These are phyloP conservation scores for Acer saccharum DNA, from an alignment of 345 rosid genomes.

Conservation along the genomic window DNA sequence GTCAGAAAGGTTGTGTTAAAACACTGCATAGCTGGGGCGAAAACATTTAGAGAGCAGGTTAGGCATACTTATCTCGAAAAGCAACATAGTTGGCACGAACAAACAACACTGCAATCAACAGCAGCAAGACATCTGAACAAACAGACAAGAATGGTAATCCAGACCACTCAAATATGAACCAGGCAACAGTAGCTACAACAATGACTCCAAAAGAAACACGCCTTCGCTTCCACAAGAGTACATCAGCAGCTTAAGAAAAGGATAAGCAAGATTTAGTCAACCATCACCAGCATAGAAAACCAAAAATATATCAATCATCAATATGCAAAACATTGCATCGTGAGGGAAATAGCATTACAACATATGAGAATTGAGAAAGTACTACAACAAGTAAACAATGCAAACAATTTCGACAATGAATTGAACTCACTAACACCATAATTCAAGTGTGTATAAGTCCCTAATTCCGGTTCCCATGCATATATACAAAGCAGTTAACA, in stretches of 20 bases:
- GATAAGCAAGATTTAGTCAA: not conserved
- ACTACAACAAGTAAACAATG: not conserved
- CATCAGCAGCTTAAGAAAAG: constrained; percentile 62
- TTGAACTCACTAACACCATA: not conserved
- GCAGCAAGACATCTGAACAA: constrained; percentile 77
- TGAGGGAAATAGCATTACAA: not conserved
- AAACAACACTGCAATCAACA: constrained; percentile 55
- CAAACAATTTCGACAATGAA: not conserved
- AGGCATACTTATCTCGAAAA: constrained; percentile 53
- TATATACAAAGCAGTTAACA: not conserved
- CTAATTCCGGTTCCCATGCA: not conserved
- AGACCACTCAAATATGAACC: constrained; percentile 77
- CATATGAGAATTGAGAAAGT: not conserved
- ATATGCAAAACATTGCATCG: not conserved
- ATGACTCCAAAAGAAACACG: constrained; percentile 63
- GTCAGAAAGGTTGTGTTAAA: not conserved
- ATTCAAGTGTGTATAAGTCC: not conserved
- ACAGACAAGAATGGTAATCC: constrained; percentile 79
- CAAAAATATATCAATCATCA: not conserved
- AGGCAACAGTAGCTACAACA: constrained; percentile 78
- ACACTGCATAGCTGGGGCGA: not conserved
- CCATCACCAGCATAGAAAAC: not conserved
- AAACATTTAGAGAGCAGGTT: not conserved
- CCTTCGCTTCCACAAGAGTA: constrained; percentile 73
- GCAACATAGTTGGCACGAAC: constrained; percentile 61